Conservation (phyloP, 345 rosid species). For the Camelina laxa region DNA sequence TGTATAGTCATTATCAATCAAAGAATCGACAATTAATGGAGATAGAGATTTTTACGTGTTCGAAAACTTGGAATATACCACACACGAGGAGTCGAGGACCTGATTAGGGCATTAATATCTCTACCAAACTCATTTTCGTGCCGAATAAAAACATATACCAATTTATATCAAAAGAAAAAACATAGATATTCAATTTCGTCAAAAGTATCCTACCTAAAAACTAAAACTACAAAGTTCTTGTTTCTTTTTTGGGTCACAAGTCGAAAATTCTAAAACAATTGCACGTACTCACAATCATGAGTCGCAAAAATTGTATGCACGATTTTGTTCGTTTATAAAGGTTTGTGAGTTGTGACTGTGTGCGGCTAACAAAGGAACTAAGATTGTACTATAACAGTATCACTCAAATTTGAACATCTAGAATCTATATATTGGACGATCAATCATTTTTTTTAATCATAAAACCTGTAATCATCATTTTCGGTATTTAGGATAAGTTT, state of each 20-base stretch:
- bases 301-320: background rate
- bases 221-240: background rate
- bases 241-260: background rate
- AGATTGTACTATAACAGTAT: background rate
- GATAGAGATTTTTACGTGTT: conserved; percentile 15
- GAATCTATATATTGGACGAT: background rate
- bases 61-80: background rate
- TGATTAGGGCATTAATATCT: background rate
- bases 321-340: background rate
- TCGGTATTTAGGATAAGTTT: background rate
- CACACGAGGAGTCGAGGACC: background rate
- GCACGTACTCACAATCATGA: background rate
- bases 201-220: background rate
- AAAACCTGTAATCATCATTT: background rate
- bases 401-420: background rate
- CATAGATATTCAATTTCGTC: background rate
- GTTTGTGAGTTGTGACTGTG: background rate
- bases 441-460: background rate
- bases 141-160: background rate
- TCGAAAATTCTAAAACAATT: background rate
- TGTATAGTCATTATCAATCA: background rate
- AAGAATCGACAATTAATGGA: conserved; percentile 4
- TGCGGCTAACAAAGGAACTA: background rate
- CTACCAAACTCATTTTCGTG: background rate
- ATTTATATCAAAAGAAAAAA: background rate